Percentiles rank a stretch among this genome's conserved stretches.
Conservation (phyloP, 192 early-diverging fungal species). For the Gigaspora rosea region DNA sequence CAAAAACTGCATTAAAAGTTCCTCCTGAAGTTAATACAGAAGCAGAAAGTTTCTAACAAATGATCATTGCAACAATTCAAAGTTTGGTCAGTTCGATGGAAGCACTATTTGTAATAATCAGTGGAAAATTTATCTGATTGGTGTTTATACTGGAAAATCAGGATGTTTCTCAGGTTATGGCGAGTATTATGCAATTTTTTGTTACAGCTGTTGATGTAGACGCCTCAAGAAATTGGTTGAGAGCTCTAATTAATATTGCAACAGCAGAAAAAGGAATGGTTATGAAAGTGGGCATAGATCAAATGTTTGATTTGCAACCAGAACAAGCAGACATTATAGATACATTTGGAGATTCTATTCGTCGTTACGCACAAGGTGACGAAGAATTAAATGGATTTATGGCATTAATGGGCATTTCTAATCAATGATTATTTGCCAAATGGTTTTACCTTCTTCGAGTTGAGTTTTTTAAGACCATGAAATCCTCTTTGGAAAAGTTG, state of each 20-base stretch:
- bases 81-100: neutral
- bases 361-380: neutral
- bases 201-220: slow-evolving; percentile 14
- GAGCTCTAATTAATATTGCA: slow-evolving; percentile 5
- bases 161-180: slow-evolving; percentile 18
- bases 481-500: neutral
- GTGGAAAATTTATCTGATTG: slow-evolving; percentile 25
- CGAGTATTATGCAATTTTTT: neutral
- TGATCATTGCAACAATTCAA: neutral
- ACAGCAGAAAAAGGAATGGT: neutral
- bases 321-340: neutral
- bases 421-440: neutral
- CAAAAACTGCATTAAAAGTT: slow-evolving; percentile 4
- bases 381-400: slow-evolving; percentile 19
- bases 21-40: neutral
- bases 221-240: slow-evolving; percentile 8
- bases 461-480: slow-evolving; percentile 8
- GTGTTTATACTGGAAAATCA: slow-evolving; percentile 13
- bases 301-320: too few species aligned
- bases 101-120: slow-evolving; percentile 1
- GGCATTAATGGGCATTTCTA: slow-evolving; percentile 1
- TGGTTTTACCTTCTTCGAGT: slow-evolving; percentile 23
- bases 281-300: neutral
- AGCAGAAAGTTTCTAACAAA: neutral
- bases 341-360: neutral